These are phyloP conservation scores for Geoglossum cookeanum DNA, from an alignment of 2,329 filamentous ascomycete genomes.

Conservation along the genomic window DNA sequence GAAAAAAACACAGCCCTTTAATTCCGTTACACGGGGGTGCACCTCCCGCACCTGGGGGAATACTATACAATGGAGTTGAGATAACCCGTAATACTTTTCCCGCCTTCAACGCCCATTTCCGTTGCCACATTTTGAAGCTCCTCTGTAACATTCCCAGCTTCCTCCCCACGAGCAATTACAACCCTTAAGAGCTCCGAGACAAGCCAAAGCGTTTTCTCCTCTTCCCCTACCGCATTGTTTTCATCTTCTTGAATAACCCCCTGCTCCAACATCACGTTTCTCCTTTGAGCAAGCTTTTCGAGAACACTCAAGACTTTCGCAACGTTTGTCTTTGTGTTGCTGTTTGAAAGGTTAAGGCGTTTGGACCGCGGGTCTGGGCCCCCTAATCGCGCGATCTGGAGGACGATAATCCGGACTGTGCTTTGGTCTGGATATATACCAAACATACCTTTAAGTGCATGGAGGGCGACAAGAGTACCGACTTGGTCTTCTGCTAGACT, in stretches of 20 bases:
- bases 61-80: conserved; percentile 1
- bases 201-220: background rate
- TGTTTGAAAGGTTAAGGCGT: background rate
- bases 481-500: conserved; percentile 28
- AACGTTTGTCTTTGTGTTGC: background rate
- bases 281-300: background rate
- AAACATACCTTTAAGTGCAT: conserved; percentile 25
- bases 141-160: background rate
- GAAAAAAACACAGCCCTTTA: background rate
- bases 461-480: conserved; percentile 30
- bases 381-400: conserved; percentile 27
- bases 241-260: background rate
- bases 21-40: background rate
- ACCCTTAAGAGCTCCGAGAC: conserved; percentile 2
- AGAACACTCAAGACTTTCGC: background rate
- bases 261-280: background rate
- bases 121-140: background rate
- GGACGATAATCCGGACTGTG: conserved; percentile 27
- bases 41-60: background rate
- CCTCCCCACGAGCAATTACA: background rate
- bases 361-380: background rate
- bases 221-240: background rate
- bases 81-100: background rate
- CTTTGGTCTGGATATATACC: conserved; percentile 26
- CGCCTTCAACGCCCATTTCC: conserved; percentile 1